These are phyloP conservation scores for Penicillium sumatraense DNA, from an alignment of 2,329 filamentous ascomycete genomes.

Conservation along the genomic window DNA sequence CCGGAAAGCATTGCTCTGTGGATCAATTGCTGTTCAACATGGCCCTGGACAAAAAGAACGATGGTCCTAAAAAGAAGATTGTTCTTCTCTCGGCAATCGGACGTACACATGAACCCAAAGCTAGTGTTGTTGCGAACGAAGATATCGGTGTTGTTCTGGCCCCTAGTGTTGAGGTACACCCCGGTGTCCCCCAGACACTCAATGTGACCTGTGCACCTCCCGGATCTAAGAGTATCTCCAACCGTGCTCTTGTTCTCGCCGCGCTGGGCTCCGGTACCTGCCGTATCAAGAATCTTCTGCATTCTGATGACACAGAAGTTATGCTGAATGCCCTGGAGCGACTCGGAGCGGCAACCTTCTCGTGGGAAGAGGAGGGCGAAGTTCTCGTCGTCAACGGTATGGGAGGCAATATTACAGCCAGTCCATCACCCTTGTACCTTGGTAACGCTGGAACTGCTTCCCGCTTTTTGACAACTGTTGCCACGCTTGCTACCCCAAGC, in stretches of 20 bases:
- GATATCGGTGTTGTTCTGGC: slow-evolving; percentile 84
- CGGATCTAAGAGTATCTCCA: slow-evolving; percentile 97
- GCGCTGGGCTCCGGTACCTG: slow-evolving; percentile 86
- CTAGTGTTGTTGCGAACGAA: slow-evolving; percentile 84
- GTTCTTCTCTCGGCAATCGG: slow-evolving; percentile 91
- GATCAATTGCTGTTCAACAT: slow-evolving; percentile 88
- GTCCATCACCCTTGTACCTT: slow-evolving; percentile 78
- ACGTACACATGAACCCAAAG: slow-evolving; percentile 81
- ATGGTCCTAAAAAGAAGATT: slow-evolving; percentile 92
- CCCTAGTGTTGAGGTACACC: slow-evolving; percentile 73
- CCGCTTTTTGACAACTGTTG: slow-evolving; percentile 90
- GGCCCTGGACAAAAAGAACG: slow-evolving; percentile 99
- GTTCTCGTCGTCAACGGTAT: slow-evolving; percentile 87
- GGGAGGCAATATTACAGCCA: slow-evolving; percentile 82
- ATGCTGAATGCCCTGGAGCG: slow-evolving; percentile 92
- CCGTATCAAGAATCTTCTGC: slow-evolving; percentile 86
- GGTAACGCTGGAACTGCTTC: slow-evolving; percentile 97
- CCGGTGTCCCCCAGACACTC: slow-evolving; percentile 69
- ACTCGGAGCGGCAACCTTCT: slow-evolving; percentile 83
- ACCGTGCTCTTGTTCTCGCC: slow-evolving; percentile 90
- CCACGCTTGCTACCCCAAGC: slow-evolving; percentile 74
- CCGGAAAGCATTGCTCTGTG: slow-evolving; percentile 84
- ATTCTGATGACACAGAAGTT: slow-evolving; percentile 95
- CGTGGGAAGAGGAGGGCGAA: slow-evolving; percentile 94
- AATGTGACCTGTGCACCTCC: slow-evolving; percentile 82